Evolutionary conservation across 129 eudicot species (phyloP).

Genomic region (Tanacetum coccineum): DNA sequence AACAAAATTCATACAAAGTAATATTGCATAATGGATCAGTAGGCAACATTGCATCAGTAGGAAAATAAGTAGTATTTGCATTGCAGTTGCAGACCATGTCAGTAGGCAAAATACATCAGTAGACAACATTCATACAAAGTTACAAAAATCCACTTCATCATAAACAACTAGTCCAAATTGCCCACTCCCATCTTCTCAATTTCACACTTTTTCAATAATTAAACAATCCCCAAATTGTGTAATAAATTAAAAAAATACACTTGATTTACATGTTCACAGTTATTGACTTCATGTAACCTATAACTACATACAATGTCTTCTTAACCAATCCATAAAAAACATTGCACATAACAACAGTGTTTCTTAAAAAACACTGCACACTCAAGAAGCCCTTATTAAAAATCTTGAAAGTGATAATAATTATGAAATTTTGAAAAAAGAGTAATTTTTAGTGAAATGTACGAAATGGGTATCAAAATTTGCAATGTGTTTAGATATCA

Average conservation of each 20-base stretch:
- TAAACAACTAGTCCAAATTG: slow-evolving; percentile 15
- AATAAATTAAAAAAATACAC: not conserved
- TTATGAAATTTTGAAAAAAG: slow-evolving; percentile 18
- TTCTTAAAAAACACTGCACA: slow-evolving; percentile 33
- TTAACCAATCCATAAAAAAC: not conserved
- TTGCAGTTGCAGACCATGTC: too few relatives aligned
- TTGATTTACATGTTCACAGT: not conserved
- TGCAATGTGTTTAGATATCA: slow-evolving; percentile 52
- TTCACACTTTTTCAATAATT: not conserved
- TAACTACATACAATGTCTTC: slow-evolving; percentile 1
- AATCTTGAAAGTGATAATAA: too few relatives aligned
- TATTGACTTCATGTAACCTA: not conserved
- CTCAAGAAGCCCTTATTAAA: slow-evolving; percentile 35
- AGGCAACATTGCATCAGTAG: too few relatives aligned
- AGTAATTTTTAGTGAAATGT: slow-evolving; percentile 36
- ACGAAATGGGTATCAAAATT: slow-evolving; percentile 51
- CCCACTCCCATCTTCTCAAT: slow-evolving; percentile 18
- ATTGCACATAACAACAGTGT: not conserved
- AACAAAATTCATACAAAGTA: too few relatives aligned
- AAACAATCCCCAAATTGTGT: not conserved
- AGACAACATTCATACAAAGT: too few relatives aligned
- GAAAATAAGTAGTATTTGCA: too few relatives aligned
- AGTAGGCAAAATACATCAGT: too few relatives aligned
- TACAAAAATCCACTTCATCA: not conserved
- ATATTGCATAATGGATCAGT: too few relatives aligned